Evolutionary conservation across 2,329 filamentous ascomycete species (phyloP), one percentile per base, ranked within the genome.

Genomic region (Nemania diffusa): DNA sequence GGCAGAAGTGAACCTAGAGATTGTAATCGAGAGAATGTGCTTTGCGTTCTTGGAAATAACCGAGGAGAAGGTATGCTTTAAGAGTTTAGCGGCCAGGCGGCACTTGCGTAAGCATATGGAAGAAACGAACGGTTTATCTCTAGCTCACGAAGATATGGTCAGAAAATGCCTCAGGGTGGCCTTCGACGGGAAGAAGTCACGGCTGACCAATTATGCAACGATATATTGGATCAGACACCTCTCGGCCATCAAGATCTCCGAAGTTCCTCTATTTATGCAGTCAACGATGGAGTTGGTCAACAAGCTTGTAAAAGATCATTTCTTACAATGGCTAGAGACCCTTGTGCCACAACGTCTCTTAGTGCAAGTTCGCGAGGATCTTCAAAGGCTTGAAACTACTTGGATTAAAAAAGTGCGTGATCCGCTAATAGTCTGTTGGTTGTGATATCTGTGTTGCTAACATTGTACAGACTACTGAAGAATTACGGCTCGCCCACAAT

Each of bases 181-280:
- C 22, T 24, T 53, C n/a, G 6, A 53, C n/a, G 13, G 17, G n/a
- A n/a, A n/a, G n/a, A n/a, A n/a, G 9, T 24, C n/a, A 1, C 50
- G 11, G 26, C 11, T 6, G 17, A 6, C 5, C 50, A 53, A 22
- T 20, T 53, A 53, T 13, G 26, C 50, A 20, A 22, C 26, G 11
- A 20, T 53, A 3, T 20, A 53, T 20, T 53, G 50, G 50, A 53
- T 34, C 13, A 53, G 50, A 29, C 50, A 53, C 27, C 50, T 53
- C 9, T 32, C 50, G 26, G 50, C 27, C 8, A 20, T 34, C 6
- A 27, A 53, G 3, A 53, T 34, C n/a, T 32, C 17, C 27, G 27
- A 34, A 6, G 5, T 29, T 9, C 26, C 27, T 20, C n/a, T n/a
- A n/a, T n/a, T n/a, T n/a, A n/a, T n/a, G n/a, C n/a, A n/a, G n/a